phyloP scores from a whole-genome alignment of 306 rosid species.

The Trifolium dubium region DNA sequence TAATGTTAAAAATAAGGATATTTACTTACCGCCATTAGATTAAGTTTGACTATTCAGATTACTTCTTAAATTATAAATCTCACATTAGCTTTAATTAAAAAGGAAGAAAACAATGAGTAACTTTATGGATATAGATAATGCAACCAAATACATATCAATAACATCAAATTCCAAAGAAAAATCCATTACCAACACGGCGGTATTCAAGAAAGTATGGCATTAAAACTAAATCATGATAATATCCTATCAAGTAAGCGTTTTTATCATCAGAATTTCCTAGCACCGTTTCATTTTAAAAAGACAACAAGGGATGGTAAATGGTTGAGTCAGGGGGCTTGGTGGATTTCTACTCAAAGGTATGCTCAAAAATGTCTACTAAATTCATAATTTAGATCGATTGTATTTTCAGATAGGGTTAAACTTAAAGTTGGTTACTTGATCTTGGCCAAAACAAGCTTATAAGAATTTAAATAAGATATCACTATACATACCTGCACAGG shows the following conservation, averaged over 20 bases:
- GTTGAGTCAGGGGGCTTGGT: constrained; percentile 23
- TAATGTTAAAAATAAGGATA: background rate
- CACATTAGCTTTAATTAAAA: background rate
- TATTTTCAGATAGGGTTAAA: constrained; percentile 6
- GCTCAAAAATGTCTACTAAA: background rate
- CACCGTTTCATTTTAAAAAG: constrained; percentile 29
- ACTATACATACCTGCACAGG: constrained; percentile 69
- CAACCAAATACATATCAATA: constrained; percentile 36
- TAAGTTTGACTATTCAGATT: background rate
- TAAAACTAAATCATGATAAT: constrained; percentile 33
- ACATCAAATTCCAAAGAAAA: constrained; percentile 28
- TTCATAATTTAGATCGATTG: constrained; percentile 6
- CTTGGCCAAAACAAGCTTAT: constrained; percentile 32
- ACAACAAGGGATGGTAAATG: background rate
- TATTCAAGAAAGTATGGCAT: constrained; percentile 32
- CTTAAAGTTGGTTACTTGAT: constrained; percentile 21
- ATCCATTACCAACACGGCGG: constrained; percentile 17
- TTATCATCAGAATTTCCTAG: constrained; percentile 20
- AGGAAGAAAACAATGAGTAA: background rate
- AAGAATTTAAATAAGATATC: constrained; percentile 35
- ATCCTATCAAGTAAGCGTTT: constrained; percentile 10
- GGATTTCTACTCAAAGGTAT: constrained; percentile 22
- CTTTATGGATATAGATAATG: background rate
- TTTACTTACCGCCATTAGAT: background rate
- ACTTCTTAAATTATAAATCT: constrained; percentile 3